These are phyloP conservation scores for Lachancea cidri DNA, from an alignment of 805 yeast species.

Conservation along the genomic window DNA sequence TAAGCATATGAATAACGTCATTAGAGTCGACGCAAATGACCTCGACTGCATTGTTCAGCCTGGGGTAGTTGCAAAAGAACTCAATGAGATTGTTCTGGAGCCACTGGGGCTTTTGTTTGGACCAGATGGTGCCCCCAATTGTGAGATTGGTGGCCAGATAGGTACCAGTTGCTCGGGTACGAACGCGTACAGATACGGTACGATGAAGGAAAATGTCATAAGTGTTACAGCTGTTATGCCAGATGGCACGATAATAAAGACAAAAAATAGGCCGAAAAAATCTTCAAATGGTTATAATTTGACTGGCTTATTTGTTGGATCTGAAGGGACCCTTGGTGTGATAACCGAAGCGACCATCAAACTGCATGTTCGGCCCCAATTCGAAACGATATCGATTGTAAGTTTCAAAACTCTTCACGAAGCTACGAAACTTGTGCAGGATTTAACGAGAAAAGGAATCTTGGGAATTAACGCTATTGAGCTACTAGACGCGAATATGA, in stretches of 20 bases:
- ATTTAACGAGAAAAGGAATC: constrained; percentile 62
- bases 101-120: constrained; percentile 53
- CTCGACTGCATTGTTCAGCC: constrained; percentile 75
- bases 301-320: constrained; percentile 72
- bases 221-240: constrained; percentile 75
- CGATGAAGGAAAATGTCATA: constrained; percentile 78
- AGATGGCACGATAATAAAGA: constrained; percentile 76
- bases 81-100: constrained; percentile 44
- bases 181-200: constrained; percentile 76
- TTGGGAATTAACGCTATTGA: constrained; percentile 75
- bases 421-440: constrained; percentile 66
- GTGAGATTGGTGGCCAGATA: constrained; percentile 79
- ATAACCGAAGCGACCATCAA: constrained; percentile 67
- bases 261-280: constrained; percentile 72
- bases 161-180: constrained; percentile 79
- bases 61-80: constrained; percentile 72
- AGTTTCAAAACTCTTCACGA: constrained; percentile 60
- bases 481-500: constrained; percentile 64
- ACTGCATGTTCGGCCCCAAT: constrained; percentile 53
- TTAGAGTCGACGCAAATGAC: constrained; percentile 60
- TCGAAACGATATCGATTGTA: constrained; percentile 67
- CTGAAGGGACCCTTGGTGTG: constrained; percentile 75
- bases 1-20: constrained; percentile 47
- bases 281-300: constrained; percentile 78
- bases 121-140: constrained; percentile 90